These are phyloP conservation scores for Apiospora pterosperma DNA, from an alignment of 2,329 filamentous ascomycete species.

Conservation along the genomic window DNA sequence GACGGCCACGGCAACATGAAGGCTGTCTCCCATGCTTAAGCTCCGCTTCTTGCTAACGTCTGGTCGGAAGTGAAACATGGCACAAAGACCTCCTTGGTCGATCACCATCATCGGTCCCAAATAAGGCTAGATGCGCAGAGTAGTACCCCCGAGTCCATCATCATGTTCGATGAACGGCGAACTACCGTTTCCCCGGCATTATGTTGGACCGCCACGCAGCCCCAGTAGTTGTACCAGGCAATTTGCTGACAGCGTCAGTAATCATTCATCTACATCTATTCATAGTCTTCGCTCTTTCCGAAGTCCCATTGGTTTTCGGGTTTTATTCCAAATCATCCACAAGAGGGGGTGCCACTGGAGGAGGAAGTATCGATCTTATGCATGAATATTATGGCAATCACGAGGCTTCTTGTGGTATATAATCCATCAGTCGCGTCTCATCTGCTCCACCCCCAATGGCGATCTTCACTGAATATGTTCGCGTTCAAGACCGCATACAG, in stretches of 20 bases:
- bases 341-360: neutral
- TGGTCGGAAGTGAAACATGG: slow-evolving; percentile 6
- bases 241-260: neutral
- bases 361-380: neutral
- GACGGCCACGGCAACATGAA: neutral
- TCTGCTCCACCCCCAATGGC: neutral
- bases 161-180: neutral
- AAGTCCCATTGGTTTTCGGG: neutral
- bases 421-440: neutral
- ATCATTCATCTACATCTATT: neutral
- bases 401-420: neutral
- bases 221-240: neutral
- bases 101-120: neutral
- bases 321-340: neutral
- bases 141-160: neutral
- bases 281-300: neutral
- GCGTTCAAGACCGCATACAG: neutral
- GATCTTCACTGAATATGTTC: slow-evolving; percentile 5
- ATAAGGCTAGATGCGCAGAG: slow-evolving; percentile 6
- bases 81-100: slow-evolving; percentile 1
- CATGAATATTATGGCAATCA: neutral
- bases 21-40: neutral
- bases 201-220: neutral
- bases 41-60: neutral
- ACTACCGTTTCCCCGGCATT: neutral